Evolutionary conservation across 306 rosid species (phyloP).

Genomic region (Hippophae tibetana): DNA sequence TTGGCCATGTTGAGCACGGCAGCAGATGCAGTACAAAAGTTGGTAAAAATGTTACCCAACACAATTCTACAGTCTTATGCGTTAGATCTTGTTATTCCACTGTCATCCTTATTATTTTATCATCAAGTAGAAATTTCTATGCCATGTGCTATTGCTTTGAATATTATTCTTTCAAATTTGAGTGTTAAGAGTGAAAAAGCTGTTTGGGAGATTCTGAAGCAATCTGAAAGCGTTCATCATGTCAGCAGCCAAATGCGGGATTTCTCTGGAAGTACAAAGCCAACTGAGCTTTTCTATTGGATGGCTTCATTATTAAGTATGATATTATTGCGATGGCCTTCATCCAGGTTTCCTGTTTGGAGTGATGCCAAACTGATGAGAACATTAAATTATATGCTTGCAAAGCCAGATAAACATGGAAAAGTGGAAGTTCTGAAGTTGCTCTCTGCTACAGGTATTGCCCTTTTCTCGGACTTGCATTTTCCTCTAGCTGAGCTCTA

Average conservation of each 20-base stretch:
- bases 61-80: constrained; percentile 33
- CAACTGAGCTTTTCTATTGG: constrained; percentile 43
- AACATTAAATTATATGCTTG: constrained; percentile 33
- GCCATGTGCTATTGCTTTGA: constrained; percentile 55
- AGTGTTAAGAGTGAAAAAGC: constrained; percentile 41
- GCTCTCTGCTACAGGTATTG: constrained; percentile 73
- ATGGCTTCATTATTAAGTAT: constrained; percentile 67
- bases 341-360: constrained; percentile 59
- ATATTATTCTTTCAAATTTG: constrained; percentile 44
- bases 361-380: constrained; percentile 44
- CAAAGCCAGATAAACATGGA: constrained; percentile 25
- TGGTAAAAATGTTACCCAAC: constrained; percentile 44
- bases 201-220: constrained; percentile 49
- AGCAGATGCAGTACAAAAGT: constrained; percentile 45
- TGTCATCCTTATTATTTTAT: constrained; percentile 48
- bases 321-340: constrained; percentile 58
- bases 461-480: constrained; percentile 2
- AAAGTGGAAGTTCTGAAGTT: constrained; percentile 57
- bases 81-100: constrained; percentile 55
- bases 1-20: constrained; percentile 39
- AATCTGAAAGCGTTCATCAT: constrained; percentile 30
- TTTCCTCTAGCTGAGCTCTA: constrained; percentile 6
- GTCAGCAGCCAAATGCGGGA: constrained; percentile 33
- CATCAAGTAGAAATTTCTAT: constrained; percentile 43
- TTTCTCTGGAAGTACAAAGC: constrained; percentile 26